A percentile compares a stretch with the other conserved stretches of the same genome.
Conservation (phyloP, 768 basidiomycete species). For the Mycena haematopus region DNA sequence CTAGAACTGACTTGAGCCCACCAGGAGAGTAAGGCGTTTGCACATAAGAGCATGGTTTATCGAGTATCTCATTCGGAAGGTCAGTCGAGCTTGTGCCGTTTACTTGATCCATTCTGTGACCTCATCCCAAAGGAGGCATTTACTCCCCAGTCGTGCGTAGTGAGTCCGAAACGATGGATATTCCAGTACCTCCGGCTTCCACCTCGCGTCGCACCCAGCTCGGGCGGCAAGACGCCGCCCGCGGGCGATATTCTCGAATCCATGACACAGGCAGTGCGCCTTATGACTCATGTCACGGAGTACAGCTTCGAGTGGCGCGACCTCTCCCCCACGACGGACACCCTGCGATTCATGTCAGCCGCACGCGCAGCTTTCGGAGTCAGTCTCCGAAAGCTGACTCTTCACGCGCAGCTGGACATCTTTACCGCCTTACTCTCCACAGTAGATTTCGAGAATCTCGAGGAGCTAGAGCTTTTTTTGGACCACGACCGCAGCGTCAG, state of each 20-base stretch:
- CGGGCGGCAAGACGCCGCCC: constrained; percentile 9
- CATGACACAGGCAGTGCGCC: constrained; percentile 41
- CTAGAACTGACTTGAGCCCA: too few relatives aligned
- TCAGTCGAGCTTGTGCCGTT: too few relatives aligned
- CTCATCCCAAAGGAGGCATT: constrained; percentile 1
- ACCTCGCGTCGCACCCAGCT: constrained; percentile 9
- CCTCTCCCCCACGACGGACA: constrained; percentile 40
- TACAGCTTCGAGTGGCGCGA: constrained; percentile 48
- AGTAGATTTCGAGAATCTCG: constrained; percentile 40
- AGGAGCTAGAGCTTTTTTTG: constrained; percentile 43
- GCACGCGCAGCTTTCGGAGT: constrained; percentile 36
- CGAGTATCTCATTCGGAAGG: constrained; percentile 35
- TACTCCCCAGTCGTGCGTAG: constrained; percentile 4
- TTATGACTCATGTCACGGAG: constrained; percentile 42
- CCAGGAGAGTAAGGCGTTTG: constrained; percentile 39
- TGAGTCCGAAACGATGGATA: constrained; percentile 16
- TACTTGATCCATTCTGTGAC: too few relatives aligned
- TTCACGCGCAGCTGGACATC: constrained; percentile 38
- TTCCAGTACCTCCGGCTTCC: constrained; percentile 8
- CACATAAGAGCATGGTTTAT: constrained; percentile 50
- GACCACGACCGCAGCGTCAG: constrained; percentile 34
- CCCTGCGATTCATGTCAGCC: constrained; percentile 37
- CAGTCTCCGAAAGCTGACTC: constrained; percentile 41
- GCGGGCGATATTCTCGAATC: constrained; percentile 35
- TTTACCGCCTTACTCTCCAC: constrained; percentile 30